phyloP scores from a whole-genome alignment of 116 monocot species.

The Posidonia oceanica region DNA sequence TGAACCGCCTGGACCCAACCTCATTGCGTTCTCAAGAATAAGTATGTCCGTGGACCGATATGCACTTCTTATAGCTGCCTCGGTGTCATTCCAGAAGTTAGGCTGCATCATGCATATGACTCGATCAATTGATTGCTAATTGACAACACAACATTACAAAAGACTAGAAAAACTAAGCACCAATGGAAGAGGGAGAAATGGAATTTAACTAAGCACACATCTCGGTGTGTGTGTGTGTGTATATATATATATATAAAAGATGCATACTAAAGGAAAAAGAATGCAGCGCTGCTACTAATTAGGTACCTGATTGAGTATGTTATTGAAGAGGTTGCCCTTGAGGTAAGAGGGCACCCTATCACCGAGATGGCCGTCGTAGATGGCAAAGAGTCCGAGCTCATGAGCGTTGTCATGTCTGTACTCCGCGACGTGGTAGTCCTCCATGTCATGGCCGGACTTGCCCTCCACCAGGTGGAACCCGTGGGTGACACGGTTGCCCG shows the following conservation, averaged over 20 bases:
- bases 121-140: no score
- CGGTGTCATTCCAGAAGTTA: slow-evolving; percentile 72
- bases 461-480: slow-evolving; percentile 65
- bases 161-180: no score
- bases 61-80: slow-evolving; percentile 56
- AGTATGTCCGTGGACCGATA: slow-evolving; percentile 75
- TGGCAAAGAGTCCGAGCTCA: slow-evolving; percentile 56
- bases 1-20: slow-evolving; percentile 74
- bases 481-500: slow-evolving; percentile 28
- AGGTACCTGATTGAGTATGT: slow-evolving; percentile 50
- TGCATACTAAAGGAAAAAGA: no score
- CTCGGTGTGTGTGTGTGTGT: no score
- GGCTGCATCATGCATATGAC: background rate
- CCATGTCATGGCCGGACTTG: slow-evolving; percentile 54
- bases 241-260: no score
- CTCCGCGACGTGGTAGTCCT: slow-evolving; percentile 58
- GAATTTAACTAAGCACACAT: no score
- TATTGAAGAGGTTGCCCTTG: slow-evolving; percentile 42
- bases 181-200: no score
- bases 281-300: no score
- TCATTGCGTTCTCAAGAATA: slow-evolving; percentile 54
- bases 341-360: slow-evolving; percentile 49
- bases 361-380: slow-evolving; percentile 71
- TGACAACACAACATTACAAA: no score
- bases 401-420: slow-evolving; percentile 22